These are phyloP conservation scores for Macadamia tetraphylla DNA, from an alignment of 164 flowering plant species.

Conservation along the genomic window DNA sequence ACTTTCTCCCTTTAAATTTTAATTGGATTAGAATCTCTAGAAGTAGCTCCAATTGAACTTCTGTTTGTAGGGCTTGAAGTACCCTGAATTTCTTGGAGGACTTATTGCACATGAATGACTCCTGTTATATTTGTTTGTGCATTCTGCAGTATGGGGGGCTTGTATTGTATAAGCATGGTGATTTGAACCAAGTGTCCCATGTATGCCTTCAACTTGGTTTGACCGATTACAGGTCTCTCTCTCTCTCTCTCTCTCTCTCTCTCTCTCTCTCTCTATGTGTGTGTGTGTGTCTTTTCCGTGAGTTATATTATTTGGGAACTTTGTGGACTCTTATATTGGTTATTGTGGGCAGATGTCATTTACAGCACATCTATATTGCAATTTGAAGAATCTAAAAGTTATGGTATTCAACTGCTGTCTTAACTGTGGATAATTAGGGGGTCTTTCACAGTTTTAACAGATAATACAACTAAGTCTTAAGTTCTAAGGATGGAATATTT, in stretches of 20 bases:
- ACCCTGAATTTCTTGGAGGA: neutral
- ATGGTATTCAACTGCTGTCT: no score
- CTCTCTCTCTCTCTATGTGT: neutral
- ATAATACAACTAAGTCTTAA: no score
- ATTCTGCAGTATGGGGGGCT: conserved; percentile 62
- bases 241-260: conserved; percentile 8
- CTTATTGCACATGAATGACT: neutral
- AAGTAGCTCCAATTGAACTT: neutral
- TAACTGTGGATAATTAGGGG: no score
- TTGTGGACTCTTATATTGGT: no score
- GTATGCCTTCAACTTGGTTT: conserved; percentile 74
- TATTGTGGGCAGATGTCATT: no score
- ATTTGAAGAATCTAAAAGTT: no score
- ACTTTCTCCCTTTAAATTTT: no score
- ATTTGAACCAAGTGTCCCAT: conserved; percentile 27
- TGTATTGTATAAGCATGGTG: conserved; percentile 17
- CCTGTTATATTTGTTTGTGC: neutral
- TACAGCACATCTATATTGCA: no score
- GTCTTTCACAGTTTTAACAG: no score
- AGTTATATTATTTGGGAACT: neutral
- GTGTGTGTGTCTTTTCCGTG: neutral
- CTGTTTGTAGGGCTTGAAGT: neutral
- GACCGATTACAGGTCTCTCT: conserved; percentile 81
- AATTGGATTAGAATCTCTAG: no score
- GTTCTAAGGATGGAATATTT: no score